Evolutionary conservation across 441 rosid species (phyloP).

Genomic region (Pelargonium fulgidum): DNA sequence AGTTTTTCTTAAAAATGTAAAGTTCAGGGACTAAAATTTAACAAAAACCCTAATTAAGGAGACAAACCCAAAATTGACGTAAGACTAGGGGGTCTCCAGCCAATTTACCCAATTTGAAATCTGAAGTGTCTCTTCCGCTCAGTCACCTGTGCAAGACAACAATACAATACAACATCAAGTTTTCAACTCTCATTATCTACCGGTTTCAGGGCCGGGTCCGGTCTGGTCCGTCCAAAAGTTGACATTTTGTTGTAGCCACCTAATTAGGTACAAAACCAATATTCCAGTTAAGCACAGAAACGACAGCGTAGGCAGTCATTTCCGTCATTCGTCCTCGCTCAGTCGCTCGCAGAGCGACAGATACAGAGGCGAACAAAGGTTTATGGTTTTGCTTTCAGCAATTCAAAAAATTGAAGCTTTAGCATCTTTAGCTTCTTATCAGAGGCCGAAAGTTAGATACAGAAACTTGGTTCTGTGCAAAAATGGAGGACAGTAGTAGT

Average conservation of each 20-base stretch:
- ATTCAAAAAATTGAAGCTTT: background rate
- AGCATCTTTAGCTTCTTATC: background rate
- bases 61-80: no score
- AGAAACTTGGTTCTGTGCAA: conserved; percentile 19
- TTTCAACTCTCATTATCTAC: background rate
- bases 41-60: no score
- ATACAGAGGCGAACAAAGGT: background rate
- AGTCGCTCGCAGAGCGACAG: background rate
- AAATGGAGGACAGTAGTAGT: conserved; percentile 30
- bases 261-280: background rate
- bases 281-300: background rate
- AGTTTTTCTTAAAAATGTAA: no score
- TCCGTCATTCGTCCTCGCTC: background rate
- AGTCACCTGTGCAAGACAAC: no score
- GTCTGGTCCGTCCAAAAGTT: background rate
- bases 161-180: background rate
- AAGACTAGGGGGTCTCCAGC: no score
- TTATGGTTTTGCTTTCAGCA: background rate
- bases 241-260: background rate
- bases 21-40: no score
- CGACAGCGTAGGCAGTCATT: background rate
- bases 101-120: no score
- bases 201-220: background rate
- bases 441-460: conserved; percentile 1
- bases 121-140: no score